Evolutionary conservation across 495 filamentous ascomycete genomes (phyloP).

Genomic region (Corynascus novoguineensis): DNA sequence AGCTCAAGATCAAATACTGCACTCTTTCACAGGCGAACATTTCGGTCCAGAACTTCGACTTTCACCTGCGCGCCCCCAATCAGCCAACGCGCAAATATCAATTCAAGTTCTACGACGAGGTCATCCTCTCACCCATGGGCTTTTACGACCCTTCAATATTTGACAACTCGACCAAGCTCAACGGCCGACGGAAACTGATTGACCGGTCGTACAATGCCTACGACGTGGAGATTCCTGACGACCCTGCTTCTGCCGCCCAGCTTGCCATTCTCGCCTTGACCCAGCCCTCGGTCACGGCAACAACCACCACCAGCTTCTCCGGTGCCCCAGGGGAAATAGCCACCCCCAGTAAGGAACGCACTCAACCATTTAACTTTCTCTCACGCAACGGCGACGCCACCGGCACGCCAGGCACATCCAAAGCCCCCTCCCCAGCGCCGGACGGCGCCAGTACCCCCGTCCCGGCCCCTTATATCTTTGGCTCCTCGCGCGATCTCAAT

Average conservation of each 20-base stretch:
- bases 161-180: conserved; percentile 70
- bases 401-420: conserved; percentile 74
- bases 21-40: conserved; percentile 82
- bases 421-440: conserved; percentile 78
- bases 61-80: conserved; percentile 81
- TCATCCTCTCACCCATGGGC: conserved; percentile 83
- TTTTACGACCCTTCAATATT: conserved; percentile 85
- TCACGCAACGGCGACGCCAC: conserved; percentile 51
- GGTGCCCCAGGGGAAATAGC: conserved; percentile 36
- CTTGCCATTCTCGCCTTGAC: conserved; percentile 64
- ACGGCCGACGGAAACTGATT: conserved; percentile 69
- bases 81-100: conserved; percentile 84
- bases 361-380: conserved; percentile 51
- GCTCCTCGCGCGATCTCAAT: conserved; percentile 38
- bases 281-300: conserved; percentile 50
- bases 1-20: conserved; percentile 84
- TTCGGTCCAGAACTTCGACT: conserved; percentile 72
- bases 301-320: conserved; percentile 29
- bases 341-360: conserved; percentile 51
- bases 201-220: conserved; percentile 87
- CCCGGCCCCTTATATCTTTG: conserved; percentile 50
- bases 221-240: conserved; percentile 75
- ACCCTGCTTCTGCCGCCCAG: conserved; percentile 82
- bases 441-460: conserved; percentile 67
- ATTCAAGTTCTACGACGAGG: conserved; percentile 94